These are phyloP conservation scores for Typha latifolia DNA, from an alignment of 176 grass and related monocot genomes.

Conservation along the genomic window DNA sequence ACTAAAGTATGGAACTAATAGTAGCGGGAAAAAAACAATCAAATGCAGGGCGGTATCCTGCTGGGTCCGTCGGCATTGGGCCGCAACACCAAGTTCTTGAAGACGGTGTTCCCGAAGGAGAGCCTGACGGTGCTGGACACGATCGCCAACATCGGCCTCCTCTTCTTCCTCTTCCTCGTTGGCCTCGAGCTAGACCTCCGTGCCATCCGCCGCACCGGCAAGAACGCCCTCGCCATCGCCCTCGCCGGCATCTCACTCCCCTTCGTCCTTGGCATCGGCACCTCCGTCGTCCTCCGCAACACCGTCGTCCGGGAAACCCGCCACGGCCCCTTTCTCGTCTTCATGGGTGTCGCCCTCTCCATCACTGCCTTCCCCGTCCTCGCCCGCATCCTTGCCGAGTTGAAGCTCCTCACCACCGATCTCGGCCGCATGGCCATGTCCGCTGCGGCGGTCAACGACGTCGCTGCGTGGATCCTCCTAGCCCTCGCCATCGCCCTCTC, in stretches of 20 bases:
- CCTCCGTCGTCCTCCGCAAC: constrained; percentile 33
- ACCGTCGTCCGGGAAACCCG: constrained; percentile 17
- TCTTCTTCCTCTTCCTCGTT: constrained; percentile 81
- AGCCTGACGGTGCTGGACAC: constrained; percentile 57
- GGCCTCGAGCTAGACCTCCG: constrained; percentile 52
- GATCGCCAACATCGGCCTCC: constrained; percentile 45
- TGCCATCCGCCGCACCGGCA: constrained; percentile 43
- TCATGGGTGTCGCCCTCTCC: constrained; percentile 52
- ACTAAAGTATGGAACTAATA: too few species aligned
- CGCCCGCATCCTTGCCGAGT: constrained; percentile 54
- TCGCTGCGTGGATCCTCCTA: constrained; percentile 47
- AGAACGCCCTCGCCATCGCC: constrained; percentile 38
- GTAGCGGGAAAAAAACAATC: background rate
- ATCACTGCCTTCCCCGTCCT: constrained; percentile 63
- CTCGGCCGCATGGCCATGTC: constrained; percentile 77
- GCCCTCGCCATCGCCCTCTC: constrained; percentile 53
- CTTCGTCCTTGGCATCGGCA: constrained; percentile 39
- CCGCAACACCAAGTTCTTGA: constrained; percentile 37
- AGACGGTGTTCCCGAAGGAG: constrained; percentile 37
- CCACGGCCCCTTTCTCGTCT: constrained; percentile 32
- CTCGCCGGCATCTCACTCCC: constrained; percentile 41
- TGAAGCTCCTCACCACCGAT: constrained; percentile 71
- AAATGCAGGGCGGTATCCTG: constrained; percentile 43
- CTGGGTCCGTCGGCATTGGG: constrained; percentile 55
- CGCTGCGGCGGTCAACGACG: constrained; percentile 45